Evolutionary conservation across 192 early-diverging fungal species (phyloP), one percentile per base, ranked within the genome.

Genomic region (Phycomyces blakesleeanus): DNA sequence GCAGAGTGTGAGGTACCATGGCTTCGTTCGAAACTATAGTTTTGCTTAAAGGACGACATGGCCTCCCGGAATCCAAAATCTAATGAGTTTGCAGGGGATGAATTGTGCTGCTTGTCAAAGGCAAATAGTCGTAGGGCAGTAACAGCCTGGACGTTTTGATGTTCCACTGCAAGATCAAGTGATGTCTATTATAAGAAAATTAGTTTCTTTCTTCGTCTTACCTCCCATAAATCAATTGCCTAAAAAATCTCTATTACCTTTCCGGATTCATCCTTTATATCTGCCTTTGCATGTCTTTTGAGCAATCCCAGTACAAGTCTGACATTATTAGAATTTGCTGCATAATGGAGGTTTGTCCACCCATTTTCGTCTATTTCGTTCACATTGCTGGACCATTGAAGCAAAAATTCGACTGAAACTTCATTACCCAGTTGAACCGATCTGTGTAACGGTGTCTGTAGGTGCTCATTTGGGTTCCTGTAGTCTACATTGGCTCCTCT

Each of bases 311-410:
- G 77, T 11, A 93, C 82, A 7, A 87, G 73, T 27, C 84, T 76
- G 15, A 83, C 79, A 65, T 88, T 87, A 53, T 89, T 89, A n/a
- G 77, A 78, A 18, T 85, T 80, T 54, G 85, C 83, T 0, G 93
- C 93, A 59, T 84, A 81, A 63, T 93, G 91, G 42, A 95, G 55
- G 8, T 80, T 77, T 12, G 87, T 83, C 78, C 89, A 81, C 34
- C 89, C 91, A 9, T 85, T 59, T 59, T 71, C 67, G 69, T 90
- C 82, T 49, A 78, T 25, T 54, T 77, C 62, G 58, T 93, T 87
- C 25, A 88, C 77, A 57, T 93, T 82, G 39, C 87, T 85, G 40
- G 78, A 84, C 91, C 93, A 93, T 51, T 86, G 81, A 42, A 93
- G 71, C 26, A 96, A 63, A 51, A 96, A 89, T 77, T 96, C 93